These are phyloP conservation scores for Pezicula rhizophila DNA, from an alignment of 2,329 filamentous ascomycete genomes.

Conservation along the genomic window DNA sequence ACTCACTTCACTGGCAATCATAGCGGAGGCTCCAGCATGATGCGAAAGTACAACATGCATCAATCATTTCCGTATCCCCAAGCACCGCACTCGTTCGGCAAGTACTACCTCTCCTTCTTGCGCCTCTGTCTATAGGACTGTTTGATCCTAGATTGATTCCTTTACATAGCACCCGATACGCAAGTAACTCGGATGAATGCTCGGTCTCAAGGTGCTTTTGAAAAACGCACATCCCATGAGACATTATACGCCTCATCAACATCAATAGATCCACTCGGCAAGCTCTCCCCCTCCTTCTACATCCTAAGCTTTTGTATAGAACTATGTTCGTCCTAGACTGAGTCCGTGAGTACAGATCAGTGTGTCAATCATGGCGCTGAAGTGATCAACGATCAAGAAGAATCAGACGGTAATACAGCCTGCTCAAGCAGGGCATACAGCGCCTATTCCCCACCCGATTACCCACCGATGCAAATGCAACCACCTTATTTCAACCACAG, in stretches of 20 bases:
- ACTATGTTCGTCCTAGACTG: conserved; percentile 57
- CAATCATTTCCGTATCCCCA: background rate
- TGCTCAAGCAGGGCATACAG: background rate
- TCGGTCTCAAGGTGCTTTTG: background rate
- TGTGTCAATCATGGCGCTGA: background rate
- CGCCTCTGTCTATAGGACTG: background rate
- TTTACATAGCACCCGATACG: conserved; percentile 2
- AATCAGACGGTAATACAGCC: background rate
- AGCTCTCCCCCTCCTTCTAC: conserved; percentile 48
- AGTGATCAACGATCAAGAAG: background rate
- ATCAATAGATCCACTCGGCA: conserved; percentile 89
- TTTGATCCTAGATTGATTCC: conserved; percentile 2
- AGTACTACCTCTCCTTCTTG: background rate
- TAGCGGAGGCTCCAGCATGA: background rate
- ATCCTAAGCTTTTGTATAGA: conserved; percentile 37
- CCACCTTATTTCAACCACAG: background rate
- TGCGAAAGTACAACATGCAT: background rate
- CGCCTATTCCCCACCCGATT: background rate
- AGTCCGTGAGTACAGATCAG: conserved; percentile 43
- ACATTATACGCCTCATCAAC: conserved; percentile 73
- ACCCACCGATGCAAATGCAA: background rate
- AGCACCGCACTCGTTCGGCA: background rate
- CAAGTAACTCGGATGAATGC: background rate
- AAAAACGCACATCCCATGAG: conserved; percentile 27
- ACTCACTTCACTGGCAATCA: background rate